Base-by-base conservation (phyloP, 2,329 filamentous ascomycete genomes). In the Rutstroemia sp. region DNA sequence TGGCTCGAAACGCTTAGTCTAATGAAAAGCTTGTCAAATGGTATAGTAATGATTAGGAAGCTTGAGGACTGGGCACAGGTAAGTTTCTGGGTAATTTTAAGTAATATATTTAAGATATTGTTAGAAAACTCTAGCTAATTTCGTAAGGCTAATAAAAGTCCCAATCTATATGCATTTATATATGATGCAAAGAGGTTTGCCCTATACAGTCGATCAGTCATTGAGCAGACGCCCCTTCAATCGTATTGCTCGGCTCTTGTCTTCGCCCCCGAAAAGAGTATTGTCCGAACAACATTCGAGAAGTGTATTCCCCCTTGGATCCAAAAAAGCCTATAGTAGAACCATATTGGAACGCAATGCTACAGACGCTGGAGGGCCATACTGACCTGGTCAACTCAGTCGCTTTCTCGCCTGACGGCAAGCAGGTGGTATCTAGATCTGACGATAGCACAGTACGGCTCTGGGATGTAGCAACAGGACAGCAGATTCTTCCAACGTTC, bases 391-490 rank as follows among this genome's bases (percentile, higher is more conserved):
- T 52, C 14, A 34, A 0, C 4, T 52, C 50, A 42, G 38, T 52
- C 0, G 50, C 50, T 38, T 52, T 52, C 38, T 52, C 50, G 36
- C 58, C 51, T 4, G 52, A 60, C 23, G 56, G 51, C 46, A 55
- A 54, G 38, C 40, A 30, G 25, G 4, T 27, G 1, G 25, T 27
- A 27, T 27, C 25, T 27, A 8, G 25, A 27, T 27, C 25, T 27
- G 45, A 4, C 45, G 2, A 14, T 75, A 96, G 62, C 91, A 96
- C 25, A 78, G 84, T 7, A 91, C 91, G 76, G 86, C 87, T 36
- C 91, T 59, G 55, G 54, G 44, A 57, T 51, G 25, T 17, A 16
- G 50, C 47, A 6, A 59, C 45, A 46, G 54, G 25, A 27, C 25
- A 27, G 25, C 25, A 27, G 3, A 8, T 27, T 5, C 25, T 27